Evolutionary conservation across 768 basidiomycete genomes (phyloP), one percentile per base, ranked within the genome.

Genomic region (Rhodotorula diobovata): DNA sequence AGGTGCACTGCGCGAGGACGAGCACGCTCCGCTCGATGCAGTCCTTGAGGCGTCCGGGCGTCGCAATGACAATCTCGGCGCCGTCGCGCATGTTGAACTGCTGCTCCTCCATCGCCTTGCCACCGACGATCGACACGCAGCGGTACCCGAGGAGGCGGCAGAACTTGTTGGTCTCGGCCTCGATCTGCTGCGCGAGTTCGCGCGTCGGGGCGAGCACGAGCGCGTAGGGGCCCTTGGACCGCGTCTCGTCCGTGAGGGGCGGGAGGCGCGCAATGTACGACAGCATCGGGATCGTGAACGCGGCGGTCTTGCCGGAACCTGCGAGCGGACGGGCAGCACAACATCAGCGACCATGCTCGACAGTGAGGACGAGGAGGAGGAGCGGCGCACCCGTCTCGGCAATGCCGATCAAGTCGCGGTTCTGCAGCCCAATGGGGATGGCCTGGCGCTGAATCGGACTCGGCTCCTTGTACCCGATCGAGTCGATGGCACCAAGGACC

Each of bases 251-350:
- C 50, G 87, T 87, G 72, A 99, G 87, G 5, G 86, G 85, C 41
- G 94, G 90, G 62, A 98, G 84, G 63, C 86, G 86, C 30, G 88
- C 87, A 76, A 99, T 99, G 81, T 97, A 99, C 45, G 90, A 84
- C 61, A 97, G 84, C 94, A 98, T 97, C 46, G 95, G 95, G 63
- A 98, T 95, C 70, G 97, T 94, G 80, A 98, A 98, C 7, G 94
- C 92, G 46, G 95, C 95, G 35, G 95, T 98, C 84, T 98, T 98
- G 80, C 95, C 95, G 78, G 95, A 97, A 84, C 94, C 93, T 94
- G 73, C 18, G 71, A 39, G 30, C 23, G 60, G 18, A 21, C 23
- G 34, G 46, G 16, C 23, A 53, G 32, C 34, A 34, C 54, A 37
- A 10, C 18, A 18, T 61, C 50, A 70, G 50, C 11, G n/a, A 46